Evolutionary conservation across 2,329 filamentous ascomycete genomes (phyloP), one percentile per base, ranked within the genome.

Genomic region (Geosmithia putterillii): DNA sequence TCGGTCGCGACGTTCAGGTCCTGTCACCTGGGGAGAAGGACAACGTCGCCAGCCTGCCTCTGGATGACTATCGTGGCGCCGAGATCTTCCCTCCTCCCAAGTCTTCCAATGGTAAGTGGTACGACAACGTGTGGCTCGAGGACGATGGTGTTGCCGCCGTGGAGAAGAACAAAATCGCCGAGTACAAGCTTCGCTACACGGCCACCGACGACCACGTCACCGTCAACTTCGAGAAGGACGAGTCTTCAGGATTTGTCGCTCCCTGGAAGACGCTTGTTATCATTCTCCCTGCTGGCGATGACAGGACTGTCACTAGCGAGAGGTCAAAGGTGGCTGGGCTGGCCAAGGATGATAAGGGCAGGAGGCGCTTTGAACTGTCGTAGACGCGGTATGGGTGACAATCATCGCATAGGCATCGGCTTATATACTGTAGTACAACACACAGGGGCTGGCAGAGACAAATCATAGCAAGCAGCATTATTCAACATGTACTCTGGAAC

Each of bases 11-110:
- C 44, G 47, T 66, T 36, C 50, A 68, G 45, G 51, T 64, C 6
- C 48, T 63, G 4, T 61, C 54, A 14, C 56, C 57, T 0, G 63
- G 54, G 0, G 60, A 64, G 21, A 57, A 58, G 25, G 51, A 56
- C 0, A 67, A 68, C 42, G 60, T 59, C 6, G 62, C 65, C 2
- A 47, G 51, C 12, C 51, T 67, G 5, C 63, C 60, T 0, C 53
- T 61, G 4, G 65, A 69, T 21, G 64, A 69, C 48, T 66, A 59
- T 49, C 57, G 65, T 4, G 64, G 56, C 0, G 55, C 67, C 0
- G 66, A 69, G 49, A 63, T 69, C 19, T 67, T 67, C 48, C 65
- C 65, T 0, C 59, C 63, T 0, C 53, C 45, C 9, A 41, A 40
- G 18, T 43, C 45, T 1, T 47, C 47, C 3, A 40, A 44, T 14